Evolutionary conservation across 768 basidiomycete species (phyloP).

Genomic region (Omphalotus guepiniiformis): DNA sequence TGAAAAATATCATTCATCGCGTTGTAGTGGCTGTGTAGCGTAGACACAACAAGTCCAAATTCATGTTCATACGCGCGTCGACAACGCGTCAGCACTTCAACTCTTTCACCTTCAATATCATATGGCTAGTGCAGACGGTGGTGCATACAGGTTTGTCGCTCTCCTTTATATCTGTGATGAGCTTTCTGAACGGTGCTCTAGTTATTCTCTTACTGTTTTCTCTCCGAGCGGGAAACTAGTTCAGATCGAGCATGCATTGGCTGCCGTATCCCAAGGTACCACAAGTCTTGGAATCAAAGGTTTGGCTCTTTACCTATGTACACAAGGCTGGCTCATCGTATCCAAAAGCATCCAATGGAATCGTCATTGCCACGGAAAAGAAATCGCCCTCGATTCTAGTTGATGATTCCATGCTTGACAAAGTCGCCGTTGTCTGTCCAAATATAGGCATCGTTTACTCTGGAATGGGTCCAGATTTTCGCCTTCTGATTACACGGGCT

Average conservation of each 20-base stretch:
- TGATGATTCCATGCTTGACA: slow-evolving; percentile 97
- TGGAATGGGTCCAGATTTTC: slow-evolving; percentile 99
- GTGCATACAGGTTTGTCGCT: slow-evolving; percentile 66
- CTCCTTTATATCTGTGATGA: slow-evolving; percentile 1
- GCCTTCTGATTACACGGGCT: slow-evolving; percentile 89
- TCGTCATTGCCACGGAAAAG: slow-evolving; percentile 99
- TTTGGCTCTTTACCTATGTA: slow-evolving; percentile 27
- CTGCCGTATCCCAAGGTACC: slow-evolving; percentile 91
- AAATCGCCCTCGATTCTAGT: slow-evolving; percentile 97
- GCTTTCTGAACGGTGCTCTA: slow-evolving; percentile 27
- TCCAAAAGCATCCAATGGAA: slow-evolving; percentile 88
- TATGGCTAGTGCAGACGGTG: slow-evolving; percentile 81
- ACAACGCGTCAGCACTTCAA: too few species aligned
- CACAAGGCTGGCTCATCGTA: slow-evolving; percentile 1
- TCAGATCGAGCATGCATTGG: slow-evolving; percentile 99
- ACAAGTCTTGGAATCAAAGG: slow-evolving; percentile 99
- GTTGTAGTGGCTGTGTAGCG: background rate
- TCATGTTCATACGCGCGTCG: slow-evolving; percentile 25
- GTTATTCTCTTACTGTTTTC: slow-evolving; percentile 99
- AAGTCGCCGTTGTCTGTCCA: slow-evolving; percentile 94
- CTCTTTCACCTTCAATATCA: slow-evolving; percentile 4
- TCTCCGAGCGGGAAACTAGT: slow-evolving; percentile 98
- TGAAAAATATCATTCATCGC: background rate
- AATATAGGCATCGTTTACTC: slow-evolving; percentile 99
- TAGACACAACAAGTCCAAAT: too few species aligned